Evolutionary conservation across 208 protist genomes (phyloP).

Genomic region (Porcisia deanei): DNA sequence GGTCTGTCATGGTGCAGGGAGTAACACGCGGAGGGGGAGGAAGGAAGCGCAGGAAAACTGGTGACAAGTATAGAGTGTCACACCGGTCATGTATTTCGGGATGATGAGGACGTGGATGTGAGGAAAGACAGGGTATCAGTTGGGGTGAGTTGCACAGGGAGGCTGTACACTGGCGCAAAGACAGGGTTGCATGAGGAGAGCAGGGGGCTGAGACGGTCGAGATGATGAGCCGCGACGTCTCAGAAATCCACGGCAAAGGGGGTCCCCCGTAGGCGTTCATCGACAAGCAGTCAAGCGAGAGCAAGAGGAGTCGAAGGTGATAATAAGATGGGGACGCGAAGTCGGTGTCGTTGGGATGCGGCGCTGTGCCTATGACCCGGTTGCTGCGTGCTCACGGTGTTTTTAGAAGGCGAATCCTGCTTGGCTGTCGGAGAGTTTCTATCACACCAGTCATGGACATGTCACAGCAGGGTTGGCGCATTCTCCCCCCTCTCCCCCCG

Average conservation of each 20-base stretch:
- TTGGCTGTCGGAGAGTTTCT: neutral
- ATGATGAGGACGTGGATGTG: neutral
- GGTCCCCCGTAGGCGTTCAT: neutral
- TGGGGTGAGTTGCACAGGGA: neutral
- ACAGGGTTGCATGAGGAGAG: neutral
- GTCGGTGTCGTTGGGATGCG: neutral
- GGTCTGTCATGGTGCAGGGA: conserved; percentile 15
- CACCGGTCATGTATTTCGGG: neutral
- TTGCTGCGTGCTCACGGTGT: neutral
- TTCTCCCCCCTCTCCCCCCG: no score
- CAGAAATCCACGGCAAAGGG: neutral
- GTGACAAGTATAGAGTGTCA: neutral
- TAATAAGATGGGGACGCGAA: neutral
- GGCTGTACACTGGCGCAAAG: neutral
- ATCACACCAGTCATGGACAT: neutral
- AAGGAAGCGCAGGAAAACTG: neutral
- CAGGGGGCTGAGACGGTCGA: neutral
- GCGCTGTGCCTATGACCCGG: neutral
- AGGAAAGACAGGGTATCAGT: neutral
- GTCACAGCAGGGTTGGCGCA: neutral
- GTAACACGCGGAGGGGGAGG: conserved; percentile 1
- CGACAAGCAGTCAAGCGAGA: neutral
- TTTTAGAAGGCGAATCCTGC: neutral
- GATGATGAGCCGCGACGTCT: neutral
- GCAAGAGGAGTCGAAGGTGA: neutral